phyloP scores from a whole-genome alignment of 768 basidiomycete species.

The Cytidiella melzeri region DNA sequence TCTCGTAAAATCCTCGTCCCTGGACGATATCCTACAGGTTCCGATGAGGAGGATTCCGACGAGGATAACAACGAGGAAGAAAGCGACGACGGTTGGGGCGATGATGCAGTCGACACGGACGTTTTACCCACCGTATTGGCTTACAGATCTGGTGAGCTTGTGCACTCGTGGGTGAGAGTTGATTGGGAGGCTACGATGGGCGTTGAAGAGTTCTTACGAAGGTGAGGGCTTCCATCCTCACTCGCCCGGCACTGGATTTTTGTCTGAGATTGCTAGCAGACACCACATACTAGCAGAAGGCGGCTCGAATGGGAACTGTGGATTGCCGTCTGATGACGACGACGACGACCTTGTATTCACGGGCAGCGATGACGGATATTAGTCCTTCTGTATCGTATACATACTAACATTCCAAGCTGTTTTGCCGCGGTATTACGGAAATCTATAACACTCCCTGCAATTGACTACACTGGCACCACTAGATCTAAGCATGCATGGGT shows the following conservation, averaged over 20 bases:
- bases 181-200: slow-evolving; percentile 78
- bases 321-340: slow-evolving; percentile 38
- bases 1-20: slow-evolving; percentile 17
- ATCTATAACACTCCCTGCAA: no score
- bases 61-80: slow-evolving; percentile 37
- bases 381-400: no score
- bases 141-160: slow-evolving; percentile 74
- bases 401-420: no score
- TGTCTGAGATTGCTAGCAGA: slow-evolving; percentile 18
- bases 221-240: slow-evolving; percentile 33
- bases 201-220: slow-evolving; percentile 60
- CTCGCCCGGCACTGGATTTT: neutral
- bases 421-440: no score
- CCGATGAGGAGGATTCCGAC: slow-evolving; percentile 23
- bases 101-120: slow-evolving; percentile 68
- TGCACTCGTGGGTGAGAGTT: slow-evolving; percentile 84
- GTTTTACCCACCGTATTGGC: slow-evolving; percentile 76
- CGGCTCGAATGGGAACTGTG: slow-evolving; percentile 36
- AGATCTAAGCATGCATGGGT: no score
- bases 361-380: slow-evolving; percentile 23
- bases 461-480: no score
- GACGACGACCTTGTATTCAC: slow-evolving; percentile 31
- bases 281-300: slow-evolving; percentile 36
- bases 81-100: slow-evolving; percentile 38
- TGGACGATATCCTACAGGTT: slow-evolving; percentile 17